phyloP scores from a whole-genome alignment of 2,329 filamentous ascomycete genomes.

The Ceratocystis harringtonii region DNA sequence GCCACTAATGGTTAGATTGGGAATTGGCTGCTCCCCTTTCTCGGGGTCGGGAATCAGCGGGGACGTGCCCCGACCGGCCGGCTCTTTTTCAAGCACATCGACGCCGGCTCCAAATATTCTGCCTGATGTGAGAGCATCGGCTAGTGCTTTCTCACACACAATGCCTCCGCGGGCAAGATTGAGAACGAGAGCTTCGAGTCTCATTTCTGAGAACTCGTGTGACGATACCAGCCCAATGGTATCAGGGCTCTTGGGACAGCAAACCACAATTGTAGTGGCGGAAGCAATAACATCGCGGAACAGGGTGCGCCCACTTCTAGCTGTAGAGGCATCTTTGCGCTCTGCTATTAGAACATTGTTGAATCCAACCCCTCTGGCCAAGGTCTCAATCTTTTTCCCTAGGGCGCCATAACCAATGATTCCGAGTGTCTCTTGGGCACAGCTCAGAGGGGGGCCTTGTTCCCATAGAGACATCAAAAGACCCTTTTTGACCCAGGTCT shows the following conservation, averaged over 20 bases:
- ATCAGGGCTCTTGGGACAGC: constrained; percentile 20
- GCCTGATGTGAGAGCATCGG: constrained; percentile 22
- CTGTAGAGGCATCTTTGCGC: constrained; percentile 17
- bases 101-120: constrained; percentile 26
- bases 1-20: constrained; percentile 9
- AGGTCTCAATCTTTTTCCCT: constrained; percentile 20
- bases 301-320: constrained; percentile 13
- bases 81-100: constrained; percentile 24
- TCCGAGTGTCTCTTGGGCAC: constrained; percentile 21
- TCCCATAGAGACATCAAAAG: constrained; percentile 10
- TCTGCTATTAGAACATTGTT: constrained; percentile 20
- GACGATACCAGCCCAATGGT: constrained; percentile 19
- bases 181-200: constrained; percentile 21
- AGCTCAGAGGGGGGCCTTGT: constrained; percentile 20
- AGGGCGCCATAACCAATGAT: constrained; percentile 22
- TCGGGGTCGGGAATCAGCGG: constrained; percentile 12
- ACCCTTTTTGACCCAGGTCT: constrained; percentile 6
- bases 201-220: constrained; percentile 19
- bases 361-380: constrained; percentile 20
- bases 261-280: constrained; percentile 21
- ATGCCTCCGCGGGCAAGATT: constrained; percentile 25
- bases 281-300: constrained; percentile 20
- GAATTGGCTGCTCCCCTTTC: constrained; percentile 5
- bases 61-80: constrained; percentile 17
- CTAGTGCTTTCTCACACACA: constrained; percentile 26